Percentiles rank a stretch among this genome's conserved stretches.
Evolutionary conservation across 495 filamentous ascomycete genomes (phyloP).

Genomic region (Penicillium ochrochloron): DNA sequence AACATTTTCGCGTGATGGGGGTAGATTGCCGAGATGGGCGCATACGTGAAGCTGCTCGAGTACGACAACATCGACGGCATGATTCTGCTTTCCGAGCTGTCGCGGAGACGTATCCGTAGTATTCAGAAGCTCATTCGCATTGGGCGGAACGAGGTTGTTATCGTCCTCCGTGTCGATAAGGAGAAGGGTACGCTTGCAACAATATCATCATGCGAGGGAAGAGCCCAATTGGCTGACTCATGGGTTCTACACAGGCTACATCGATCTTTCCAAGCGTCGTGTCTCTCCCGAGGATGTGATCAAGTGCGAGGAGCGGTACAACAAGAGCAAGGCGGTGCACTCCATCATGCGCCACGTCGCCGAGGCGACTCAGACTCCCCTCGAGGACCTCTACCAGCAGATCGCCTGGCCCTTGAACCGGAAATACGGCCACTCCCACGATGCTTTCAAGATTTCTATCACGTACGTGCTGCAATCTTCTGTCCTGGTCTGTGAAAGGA

Average conservation of each 20-base stretch:
- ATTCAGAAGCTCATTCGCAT: conserved; percentile 99
- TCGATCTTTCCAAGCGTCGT: conserved; percentile 97
- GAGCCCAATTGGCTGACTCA: conserved; percentile 34
- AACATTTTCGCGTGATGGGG: conserved; percentile 15
- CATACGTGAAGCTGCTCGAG: conserved; percentile 98
- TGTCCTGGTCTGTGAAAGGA: not conserved
- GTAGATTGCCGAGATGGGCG: conserved; percentile 99
- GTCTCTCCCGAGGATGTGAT: conserved; percentile 97
- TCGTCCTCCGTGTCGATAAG: conserved; percentile 97
- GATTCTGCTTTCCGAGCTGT: conserved; percentile 96
- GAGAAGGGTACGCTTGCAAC: conserved; percentile 76
- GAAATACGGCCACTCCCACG: conserved; percentile 94
- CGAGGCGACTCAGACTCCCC: conserved; percentile 91
- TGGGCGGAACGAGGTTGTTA: conserved; percentile 96
- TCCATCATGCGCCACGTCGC: conserved; percentile 97
- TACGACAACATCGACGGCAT: conserved; percentile 99
- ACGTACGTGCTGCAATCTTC: conserved; percentile 60
- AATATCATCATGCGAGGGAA: not conserved
- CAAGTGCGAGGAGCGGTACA: conserved; percentile 98
- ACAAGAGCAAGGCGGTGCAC: conserved; percentile 99
- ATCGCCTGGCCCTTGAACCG: conserved; percentile 98
- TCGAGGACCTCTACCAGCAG: conserved; percentile 88
- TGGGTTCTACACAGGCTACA: conserved; percentile 68
- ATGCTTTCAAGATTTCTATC: conserved; percentile 98
- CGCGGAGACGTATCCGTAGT: conserved; percentile 92